Percentiles rank a stretch among this genome's conserved stretches.
Conservation (phyloP, 192 early-diverging fungal species). For the Phlyctochytrium planicorne region DNA sequence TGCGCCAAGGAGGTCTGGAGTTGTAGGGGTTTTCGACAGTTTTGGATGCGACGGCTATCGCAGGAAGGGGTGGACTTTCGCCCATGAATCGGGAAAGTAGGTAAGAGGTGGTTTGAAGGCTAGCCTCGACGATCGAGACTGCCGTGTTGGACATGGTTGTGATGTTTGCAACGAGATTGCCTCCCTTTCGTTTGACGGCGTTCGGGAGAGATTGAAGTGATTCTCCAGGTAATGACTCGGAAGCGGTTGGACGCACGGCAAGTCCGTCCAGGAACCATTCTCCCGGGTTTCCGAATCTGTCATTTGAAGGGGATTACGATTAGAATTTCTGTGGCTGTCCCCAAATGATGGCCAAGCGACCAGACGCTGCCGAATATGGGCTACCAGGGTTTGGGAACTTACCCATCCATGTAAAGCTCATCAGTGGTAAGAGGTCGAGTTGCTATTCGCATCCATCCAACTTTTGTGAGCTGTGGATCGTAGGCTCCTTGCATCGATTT, state of each 20-base stretch:
- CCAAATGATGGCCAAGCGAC: not conserved
- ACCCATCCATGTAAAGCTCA: conserved; percentile 35
- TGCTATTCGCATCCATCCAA: conserved; percentile 41
- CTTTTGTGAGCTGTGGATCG: conserved; percentile 28
- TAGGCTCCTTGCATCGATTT: conserved; percentile 11
- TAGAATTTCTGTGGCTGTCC: not conserved
- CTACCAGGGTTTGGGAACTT: not conserved
- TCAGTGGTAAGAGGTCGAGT: conserved; percentile 11
- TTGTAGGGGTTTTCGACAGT: not conserved
- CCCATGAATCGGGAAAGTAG: conserved; percentile 37
- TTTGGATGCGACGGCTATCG: conserved; percentile 8
- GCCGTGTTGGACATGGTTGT: conserved; percentile 11
- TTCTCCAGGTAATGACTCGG: not conserved
- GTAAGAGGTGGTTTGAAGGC: conserved; percentile 28
- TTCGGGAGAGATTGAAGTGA: not conserved
- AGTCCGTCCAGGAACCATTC: conserved; percentile 21
- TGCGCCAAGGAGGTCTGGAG: conserved; percentile 25
- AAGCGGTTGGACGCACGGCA: conserved; percentile 3
- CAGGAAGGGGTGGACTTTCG: conserved; percentile 16
- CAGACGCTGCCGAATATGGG: not conserved
- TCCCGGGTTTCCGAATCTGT: conserved; percentile 9
- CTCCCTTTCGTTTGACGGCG: conserved; percentile 21
- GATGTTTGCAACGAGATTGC: conserved; percentile 22
- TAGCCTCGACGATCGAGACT: conserved; percentile 16
- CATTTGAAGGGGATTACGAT: not conserved